These are phyloP conservation scores for Phellopilus nigrolimitatus DNA, from an alignment of 1,284 basidiomycete species.

Conservation along the genomic window DNA sequence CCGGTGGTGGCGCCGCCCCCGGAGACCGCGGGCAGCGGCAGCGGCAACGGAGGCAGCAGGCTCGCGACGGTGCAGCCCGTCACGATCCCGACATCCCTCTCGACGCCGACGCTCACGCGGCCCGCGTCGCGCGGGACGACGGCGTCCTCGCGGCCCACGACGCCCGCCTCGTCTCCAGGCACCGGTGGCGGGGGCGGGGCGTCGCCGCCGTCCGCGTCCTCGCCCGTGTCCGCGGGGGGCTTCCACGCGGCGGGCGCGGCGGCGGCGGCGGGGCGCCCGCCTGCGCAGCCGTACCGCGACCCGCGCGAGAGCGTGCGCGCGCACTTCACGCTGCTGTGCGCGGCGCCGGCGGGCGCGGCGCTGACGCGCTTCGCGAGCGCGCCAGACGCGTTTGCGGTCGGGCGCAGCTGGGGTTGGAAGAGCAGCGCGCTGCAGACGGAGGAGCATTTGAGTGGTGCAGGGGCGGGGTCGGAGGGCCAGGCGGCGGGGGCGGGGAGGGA, in stretches of 20 bases:
- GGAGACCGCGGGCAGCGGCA: constrained; percentile 8
- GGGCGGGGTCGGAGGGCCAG: constrained; percentile 21
- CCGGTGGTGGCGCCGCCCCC: constrained; percentile 18
- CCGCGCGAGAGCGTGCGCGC: constrained; percentile 63
- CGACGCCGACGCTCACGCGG: constrained; percentile 13
- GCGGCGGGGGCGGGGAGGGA: no score
- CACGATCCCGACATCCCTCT: constrained; percentile 12
- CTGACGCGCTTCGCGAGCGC: constrained; percentile 82
- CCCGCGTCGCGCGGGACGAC: constrained; percentile 12
- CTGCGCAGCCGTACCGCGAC: constrained; percentile 69
- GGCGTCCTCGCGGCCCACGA: constrained; percentile 16
- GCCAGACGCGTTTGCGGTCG: constrained; percentile 80
- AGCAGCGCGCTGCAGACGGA: constrained; percentile 59
- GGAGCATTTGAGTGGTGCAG: constrained; percentile 33
- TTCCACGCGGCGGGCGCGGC: constrained; percentile 71
- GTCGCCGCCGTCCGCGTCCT: constrained; percentile 29
- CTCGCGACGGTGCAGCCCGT: constrained; percentile 6
- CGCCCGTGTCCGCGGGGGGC: constrained; percentile 39
- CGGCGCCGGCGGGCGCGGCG: constrained; percentile 75
- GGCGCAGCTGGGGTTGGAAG: constrained; percentile 82
- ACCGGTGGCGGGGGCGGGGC: constrained; percentile 76
- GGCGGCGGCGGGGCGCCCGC: constrained; percentile 52
- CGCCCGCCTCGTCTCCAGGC: constrained; percentile 34
- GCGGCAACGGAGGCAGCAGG: neutral
- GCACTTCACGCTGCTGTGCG: constrained; percentile 83